Evolutionary conservation across 1,139 yeast genomes (phyloP).

Genomic region (Candida buenavistaensis): DNA sequence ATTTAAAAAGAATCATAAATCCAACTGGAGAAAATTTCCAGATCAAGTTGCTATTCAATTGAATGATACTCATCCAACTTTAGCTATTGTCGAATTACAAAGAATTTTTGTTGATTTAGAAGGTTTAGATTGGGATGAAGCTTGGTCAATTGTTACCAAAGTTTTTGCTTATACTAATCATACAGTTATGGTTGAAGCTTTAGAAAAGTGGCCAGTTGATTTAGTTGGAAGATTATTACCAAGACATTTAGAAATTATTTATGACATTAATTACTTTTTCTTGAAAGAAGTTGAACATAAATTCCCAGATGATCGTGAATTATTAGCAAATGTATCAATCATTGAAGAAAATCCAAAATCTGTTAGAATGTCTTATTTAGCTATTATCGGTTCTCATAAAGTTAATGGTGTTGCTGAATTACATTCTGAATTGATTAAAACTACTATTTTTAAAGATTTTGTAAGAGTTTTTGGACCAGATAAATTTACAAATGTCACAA

Average conservation of each 20-base stretch:
- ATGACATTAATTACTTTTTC: constrained; percentile 80
- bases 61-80: constrained; percentile 93
- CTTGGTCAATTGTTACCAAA: constrained; percentile 79
- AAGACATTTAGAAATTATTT: constrained; percentile 88
- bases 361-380: constrained; percentile 90
- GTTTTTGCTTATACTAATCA: constrained; percentile 94
- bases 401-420: constrained; percentile 96
- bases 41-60: constrained; percentile 89
- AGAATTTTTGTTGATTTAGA: constrained; percentile 84
- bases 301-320: constrained; percentile 71
- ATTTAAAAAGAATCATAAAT: constrained; percentile 72
- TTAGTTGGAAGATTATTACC: constrained; percentile 78
- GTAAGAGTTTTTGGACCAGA: constrained; percentile 78
- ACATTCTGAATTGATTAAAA: constrained; percentile 86
- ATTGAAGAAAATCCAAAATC: constrained; percentile 84
- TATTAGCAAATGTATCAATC: constrained; percentile 72
- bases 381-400: constrained; percentile 88
- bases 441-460: constrained; percentile 89
- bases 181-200: constrained; percentile 92
- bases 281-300: constrained; percentile 70
- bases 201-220: constrained; percentile 94
- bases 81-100: constrained; percentile 88
- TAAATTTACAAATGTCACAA: constrained; percentile 88
- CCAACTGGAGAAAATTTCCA: constrained; percentile 77
- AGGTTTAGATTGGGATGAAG: constrained; percentile 74